These are phyloP conservation scores for Nicotiana rustica DNA, from an alignment of 305 asterid species.

Conservation along the genomic window DNA sequence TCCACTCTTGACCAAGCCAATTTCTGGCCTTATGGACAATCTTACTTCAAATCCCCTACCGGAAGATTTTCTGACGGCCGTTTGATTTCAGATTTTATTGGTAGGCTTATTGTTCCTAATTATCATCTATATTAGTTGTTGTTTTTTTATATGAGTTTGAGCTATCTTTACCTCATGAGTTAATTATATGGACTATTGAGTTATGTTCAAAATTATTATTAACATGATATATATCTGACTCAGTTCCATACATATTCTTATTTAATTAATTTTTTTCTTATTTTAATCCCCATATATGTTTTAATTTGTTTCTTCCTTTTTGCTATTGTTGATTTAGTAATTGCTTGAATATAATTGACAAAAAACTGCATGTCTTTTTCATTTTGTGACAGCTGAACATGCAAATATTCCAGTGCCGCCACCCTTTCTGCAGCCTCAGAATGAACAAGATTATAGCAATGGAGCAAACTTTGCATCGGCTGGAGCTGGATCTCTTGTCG, in stretches of 20 bases:
- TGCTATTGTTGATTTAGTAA: not conserved
- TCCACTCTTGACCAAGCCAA: constrained; percentile 62
- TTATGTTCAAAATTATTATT: no score
- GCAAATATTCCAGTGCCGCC: constrained; percentile 58
- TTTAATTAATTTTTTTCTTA: no score
- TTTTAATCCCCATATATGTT: no score
- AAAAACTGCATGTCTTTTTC: not conserved
- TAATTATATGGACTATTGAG: no score
- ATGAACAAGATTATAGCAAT: constrained; percentile 22
- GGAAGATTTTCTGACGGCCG: constrained; percentile 85
- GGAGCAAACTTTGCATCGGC: constrained; percentile 81
- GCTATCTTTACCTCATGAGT: no score
- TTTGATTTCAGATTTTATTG: constrained; percentile 64
- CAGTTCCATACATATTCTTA: no score
- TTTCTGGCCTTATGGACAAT: constrained; percentile 68
- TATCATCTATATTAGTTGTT: not conserved
- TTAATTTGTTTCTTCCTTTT: no score
- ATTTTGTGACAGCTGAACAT: constrained; percentile 51
- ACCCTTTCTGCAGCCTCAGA: constrained; percentile 55
- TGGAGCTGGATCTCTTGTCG: constrained; percentile 69
- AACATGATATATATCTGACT: no score
- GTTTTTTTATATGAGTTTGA: not conserved
- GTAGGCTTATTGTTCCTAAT: constrained; percentile 37
- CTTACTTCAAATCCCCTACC: constrained; percentile 60
- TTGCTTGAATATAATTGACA: not conserved